These are phyloP conservation scores for Diutina catenulata DNA, from an alignment of 1,139 yeast genomes.

Conservation along the genomic window DNA sequence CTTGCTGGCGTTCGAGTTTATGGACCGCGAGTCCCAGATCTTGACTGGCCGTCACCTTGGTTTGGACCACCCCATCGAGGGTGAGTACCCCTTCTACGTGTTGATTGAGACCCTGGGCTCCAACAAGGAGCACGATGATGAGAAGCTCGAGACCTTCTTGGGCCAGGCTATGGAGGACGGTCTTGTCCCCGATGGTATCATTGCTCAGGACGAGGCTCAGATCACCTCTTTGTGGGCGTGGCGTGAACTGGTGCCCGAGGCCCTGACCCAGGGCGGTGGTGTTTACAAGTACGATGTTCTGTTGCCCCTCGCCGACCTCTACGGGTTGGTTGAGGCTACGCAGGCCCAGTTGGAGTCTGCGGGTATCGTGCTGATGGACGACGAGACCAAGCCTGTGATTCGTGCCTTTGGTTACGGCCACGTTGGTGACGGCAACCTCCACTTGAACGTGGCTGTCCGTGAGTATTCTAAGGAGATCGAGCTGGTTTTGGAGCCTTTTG, in stretches of 20 bases:
- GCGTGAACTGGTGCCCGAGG: slow-evolving; percentile 92
- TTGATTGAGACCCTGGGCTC: slow-evolving; percentile 93
- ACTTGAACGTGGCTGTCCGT: slow-evolving; percentile 84
- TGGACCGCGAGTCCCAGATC: slow-evolving; percentile 71
- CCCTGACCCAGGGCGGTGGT: slow-evolving; percentile 77
- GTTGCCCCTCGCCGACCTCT: slow-evolving; percentile 67
- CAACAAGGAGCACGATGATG: slow-evolving; percentile 74
- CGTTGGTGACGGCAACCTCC: slow-evolving; percentile 92
- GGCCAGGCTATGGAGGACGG: slow-evolving; percentile 81
- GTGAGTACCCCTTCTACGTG: slow-evolving; percentile 71
- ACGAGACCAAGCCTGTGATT: slow-evolving; percentile 61
- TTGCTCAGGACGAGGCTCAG: slow-evolving; percentile 92
- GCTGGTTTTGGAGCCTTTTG: slow-evolving; percentile 75
- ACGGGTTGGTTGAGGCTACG: slow-evolving; percentile 68
- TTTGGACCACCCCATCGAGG: slow-evolving; percentile 65
- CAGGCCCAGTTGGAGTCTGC: slow-evolving; percentile 43
- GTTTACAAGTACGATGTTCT: slow-evolving; percentile 96
- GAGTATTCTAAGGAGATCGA: slow-evolving; percentile 70
- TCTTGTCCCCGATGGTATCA: slow-evolving; percentile 78
- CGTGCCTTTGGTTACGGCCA: slow-evolving; percentile 93
- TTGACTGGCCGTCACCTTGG: slow-evolving; percentile 47
- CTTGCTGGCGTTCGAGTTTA: slow-evolving; percentile 87
- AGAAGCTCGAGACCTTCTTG: slow-evolving; percentile 65
- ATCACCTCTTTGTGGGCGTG: slow-evolving; percentile 77
- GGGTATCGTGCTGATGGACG: slow-evolving; percentile 54